These are phyloP conservation scores for Earliella scabrosa DNA, from an alignment of 1,284 basidiomycete species.

Conservation along the genomic window DNA sequence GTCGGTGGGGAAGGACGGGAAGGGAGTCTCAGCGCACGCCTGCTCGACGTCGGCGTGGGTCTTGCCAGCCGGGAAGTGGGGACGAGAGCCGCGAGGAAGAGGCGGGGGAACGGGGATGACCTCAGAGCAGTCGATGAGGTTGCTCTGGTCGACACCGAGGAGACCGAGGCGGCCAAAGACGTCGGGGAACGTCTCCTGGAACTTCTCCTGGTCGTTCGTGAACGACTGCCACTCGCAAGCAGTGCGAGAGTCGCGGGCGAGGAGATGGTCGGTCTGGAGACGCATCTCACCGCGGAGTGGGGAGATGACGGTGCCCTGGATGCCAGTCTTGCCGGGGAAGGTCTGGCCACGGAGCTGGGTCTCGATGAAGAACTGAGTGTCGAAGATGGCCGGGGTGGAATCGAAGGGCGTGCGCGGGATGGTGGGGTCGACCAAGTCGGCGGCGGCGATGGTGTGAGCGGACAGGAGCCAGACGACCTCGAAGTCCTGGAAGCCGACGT, in stretches of 20 bases:
- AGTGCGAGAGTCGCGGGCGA: conserved; percentile 1
- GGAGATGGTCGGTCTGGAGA: background rate
- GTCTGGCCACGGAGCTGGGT: conserved; percentile 32
- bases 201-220: conserved; percentile 7
- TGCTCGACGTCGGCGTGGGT: conserved; percentile 4
- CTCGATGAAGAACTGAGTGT: conserved; percentile 3
- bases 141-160: conserved; percentile 2
- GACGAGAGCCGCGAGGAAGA: background rate
- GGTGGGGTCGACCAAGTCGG: background rate
- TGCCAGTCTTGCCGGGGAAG: conserved; percentile 30
- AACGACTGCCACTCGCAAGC: conserved; percentile 5
- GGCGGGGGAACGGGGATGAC: conserved; percentile 29
- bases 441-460: background rate
- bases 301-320: conserved; percentile 13
- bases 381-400: background rate
- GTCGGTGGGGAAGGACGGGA: conserved; percentile 1
- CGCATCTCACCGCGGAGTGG: conserved; percentile 27
- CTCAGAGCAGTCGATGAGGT: conserved; percentile 27
- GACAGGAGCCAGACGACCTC: conserved; percentile 15
- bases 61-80: conserved; percentile 10
- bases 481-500: conserved; percentile 13
- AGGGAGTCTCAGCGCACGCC: conserved; percentile 5
- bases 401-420: conserved; percentile 7
- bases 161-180: background rate
- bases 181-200: background rate